Base-by-base conservation (phyloP, 192 early-diverging fungal species). In the Obelidium mucronatum region DNA sequence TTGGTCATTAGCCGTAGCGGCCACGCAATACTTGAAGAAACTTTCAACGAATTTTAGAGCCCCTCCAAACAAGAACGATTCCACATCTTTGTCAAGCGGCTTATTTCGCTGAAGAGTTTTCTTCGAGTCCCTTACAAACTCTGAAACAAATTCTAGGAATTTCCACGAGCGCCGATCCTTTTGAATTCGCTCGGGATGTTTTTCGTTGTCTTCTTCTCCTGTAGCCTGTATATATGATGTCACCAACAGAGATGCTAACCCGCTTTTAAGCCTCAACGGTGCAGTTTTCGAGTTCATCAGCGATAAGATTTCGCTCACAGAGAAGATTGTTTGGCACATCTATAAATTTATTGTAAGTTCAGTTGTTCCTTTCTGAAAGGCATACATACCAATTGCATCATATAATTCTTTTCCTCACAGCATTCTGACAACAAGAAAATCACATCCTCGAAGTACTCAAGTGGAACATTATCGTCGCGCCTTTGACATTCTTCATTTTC, bases 351-450 rank as follows among this genome's bases (percentile, higher is more conserved):
- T n/a, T 56, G 8, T 31, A 70, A 31, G 39, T 61, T 33, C 13
- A 52, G 24, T 13, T 48, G 22, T 77, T 17, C 51, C 37, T 17
- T 6, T 1, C 24, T 54, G 5, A 48, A 55, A 8, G 54, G 1
- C 17, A 40, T 22, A 74, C 72, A 39, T 30, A 74, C 72, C 72
- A 74, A n/a, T 40, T 81, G 79, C 56, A 78, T 52, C 52, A 68
- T 74, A 26, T 67, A 64, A 37, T 81, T 81, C 44, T 60, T 78
- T 6, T 74, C 75, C 67, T 81, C 79, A 51, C 76, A 81, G 44
- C 79, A 81, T 33, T 73, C 51, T 24, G 79, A 30, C 17, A 81
- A 24, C 33, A 78, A 39, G 26, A 53, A 37, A 36, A 81, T 67
- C 1, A 81, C 31, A 19, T 77, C 72, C 28, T 64, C 70, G 42